These are phyloP conservation scores for Auriscalpium microsporum DNA, from an alignment of 768 basidiomycete species.

Conservation along the genomic window DNA sequence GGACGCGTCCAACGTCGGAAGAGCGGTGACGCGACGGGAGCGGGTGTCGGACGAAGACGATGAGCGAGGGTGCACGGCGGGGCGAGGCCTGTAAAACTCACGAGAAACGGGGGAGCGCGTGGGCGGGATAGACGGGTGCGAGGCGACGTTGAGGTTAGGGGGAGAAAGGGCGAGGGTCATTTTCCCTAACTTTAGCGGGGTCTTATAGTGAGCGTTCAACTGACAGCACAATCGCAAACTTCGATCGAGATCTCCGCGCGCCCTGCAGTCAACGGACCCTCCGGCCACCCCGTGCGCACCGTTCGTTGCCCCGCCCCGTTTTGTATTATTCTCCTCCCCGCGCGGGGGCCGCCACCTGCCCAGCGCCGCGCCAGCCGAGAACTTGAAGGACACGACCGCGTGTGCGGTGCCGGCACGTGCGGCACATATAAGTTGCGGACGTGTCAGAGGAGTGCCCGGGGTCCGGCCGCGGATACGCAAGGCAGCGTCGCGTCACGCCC, in stretches of 20 bases:
- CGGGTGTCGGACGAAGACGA: not conserved
- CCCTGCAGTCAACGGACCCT: not conserved
- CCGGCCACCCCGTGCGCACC: not conserved
- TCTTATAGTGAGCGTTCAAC: slow-evolving; percentile 12
- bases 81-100: not conserved
- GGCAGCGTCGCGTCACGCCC: not conserved
- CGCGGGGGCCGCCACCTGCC: no score
- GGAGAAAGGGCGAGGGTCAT: slow-evolving; percentile 19
- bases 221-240: slow-evolving; percentile 13
- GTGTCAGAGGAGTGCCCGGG: not conserved
- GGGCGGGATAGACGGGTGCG: slow-evolving; percentile 8
- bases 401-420: not conserved
- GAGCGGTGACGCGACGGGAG: not conserved
- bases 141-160: slow-evolving; percentile 18
- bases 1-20: not conserved
- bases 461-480: not conserved
- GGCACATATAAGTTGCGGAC: not conserved
- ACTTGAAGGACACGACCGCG: not conserved
- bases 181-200: slow-evolving; percentile 8
- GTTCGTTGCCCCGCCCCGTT: not conserved
- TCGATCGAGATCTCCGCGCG: slow-evolving; percentile 15
- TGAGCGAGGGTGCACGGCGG: not conserved
- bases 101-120: not conserved
- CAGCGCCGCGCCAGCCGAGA: no score
- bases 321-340: not conserved